These are phyloP conservation scores for Heterobasidion annosum DNA, from an alignment of 1,284 basidiomycete genomes.

Conservation along the genomic window DNA sequence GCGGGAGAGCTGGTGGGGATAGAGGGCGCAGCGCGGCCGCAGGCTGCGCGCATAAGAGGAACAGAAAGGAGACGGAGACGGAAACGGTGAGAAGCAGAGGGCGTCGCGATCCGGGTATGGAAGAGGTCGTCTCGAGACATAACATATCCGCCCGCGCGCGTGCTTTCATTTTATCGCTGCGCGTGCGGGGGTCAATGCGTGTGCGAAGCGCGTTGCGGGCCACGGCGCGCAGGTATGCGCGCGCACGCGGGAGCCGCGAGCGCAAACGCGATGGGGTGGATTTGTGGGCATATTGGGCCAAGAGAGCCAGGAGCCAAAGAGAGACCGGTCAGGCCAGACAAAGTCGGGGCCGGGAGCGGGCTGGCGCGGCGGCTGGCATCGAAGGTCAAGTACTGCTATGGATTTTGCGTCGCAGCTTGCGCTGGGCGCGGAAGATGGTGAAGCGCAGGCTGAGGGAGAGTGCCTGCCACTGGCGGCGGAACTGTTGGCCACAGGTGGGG, in stretches of 20 bases:
- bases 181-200: background rate
- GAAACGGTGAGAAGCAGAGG: background rate
- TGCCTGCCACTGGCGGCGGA: slow-evolving; percentile 52
- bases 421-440: slow-evolving; percentile 47
- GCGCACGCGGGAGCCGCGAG: background rate
- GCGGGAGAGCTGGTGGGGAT: background rate
- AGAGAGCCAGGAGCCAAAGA: background rate
- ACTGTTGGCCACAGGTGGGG: slow-evolving; percentile 45
- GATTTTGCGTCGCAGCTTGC: slow-evolving; percentile 25
- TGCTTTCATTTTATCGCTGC: too few relatives aligned
- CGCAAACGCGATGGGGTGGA: background rate
- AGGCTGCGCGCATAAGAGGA: background rate
- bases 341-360: background rate
- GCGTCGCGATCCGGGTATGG: background rate
- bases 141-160: background rate
- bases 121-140: background rate
- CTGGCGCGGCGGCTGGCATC: background rate
- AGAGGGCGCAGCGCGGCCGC: background rate
- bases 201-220: background rate
- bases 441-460: slow-evolving; percentile 44
- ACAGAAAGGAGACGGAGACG: too few relatives aligned
- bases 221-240: too few relatives aligned
- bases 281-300: background rate
- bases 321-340: background rate
- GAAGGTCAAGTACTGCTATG: slow-evolving; percentile 5